Conservation (phyloP, 192 early-diverging fungal genomes). For the Spinellus fusiger region DNA sequence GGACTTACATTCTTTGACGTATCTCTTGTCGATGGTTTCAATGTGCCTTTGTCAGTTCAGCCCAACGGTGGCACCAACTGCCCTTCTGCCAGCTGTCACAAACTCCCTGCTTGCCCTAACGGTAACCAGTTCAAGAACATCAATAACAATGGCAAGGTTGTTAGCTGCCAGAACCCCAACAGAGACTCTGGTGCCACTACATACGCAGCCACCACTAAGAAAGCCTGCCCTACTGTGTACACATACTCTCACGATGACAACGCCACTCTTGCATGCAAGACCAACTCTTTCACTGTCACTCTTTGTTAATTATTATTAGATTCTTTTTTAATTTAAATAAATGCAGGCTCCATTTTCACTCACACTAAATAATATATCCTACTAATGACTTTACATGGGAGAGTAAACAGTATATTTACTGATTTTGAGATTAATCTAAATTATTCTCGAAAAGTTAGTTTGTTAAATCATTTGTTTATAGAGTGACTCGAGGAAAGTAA, state of each 20-base stretch:
- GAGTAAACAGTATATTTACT: too few species aligned
- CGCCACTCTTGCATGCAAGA: conserved; percentile 11
- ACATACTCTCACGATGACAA: conserved; percentile 19
- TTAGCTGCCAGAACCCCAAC: conserved; percentile 18
- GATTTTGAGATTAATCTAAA: too few species aligned
- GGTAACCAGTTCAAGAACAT: conserved; percentile 1
- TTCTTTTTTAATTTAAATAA: too few species aligned
- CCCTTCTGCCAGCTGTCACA: background rate
- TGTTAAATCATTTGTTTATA: too few species aligned
- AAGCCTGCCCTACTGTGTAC: conserved; percentile 5
- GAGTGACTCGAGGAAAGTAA: too few species aligned
- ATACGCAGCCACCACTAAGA: conserved; percentile 4
- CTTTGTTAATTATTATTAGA: too few species aligned
- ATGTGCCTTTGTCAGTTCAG: conserved; percentile 17
- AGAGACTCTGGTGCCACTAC: background rate
- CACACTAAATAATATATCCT: too few species aligned
- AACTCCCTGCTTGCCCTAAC: conserved; percentile 10
- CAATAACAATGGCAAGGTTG: conserved; percentile 7
- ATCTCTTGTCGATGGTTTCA: conserved; percentile 23
- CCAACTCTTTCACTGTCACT: conserved; percentile 14
- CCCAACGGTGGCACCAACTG: conserved; percentile 6
- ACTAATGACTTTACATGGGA: too few species aligned
- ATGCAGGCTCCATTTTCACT: too few species aligned
- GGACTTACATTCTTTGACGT: conserved; percentile 20
- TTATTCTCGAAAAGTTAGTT: too few species aligned